A percentile compares a stretch with the other conserved stretches of the same genome.
Conservation (phyloP, 2,329 filamentous ascomycete genomes). For the Colletotrichum sp. region DNA sequence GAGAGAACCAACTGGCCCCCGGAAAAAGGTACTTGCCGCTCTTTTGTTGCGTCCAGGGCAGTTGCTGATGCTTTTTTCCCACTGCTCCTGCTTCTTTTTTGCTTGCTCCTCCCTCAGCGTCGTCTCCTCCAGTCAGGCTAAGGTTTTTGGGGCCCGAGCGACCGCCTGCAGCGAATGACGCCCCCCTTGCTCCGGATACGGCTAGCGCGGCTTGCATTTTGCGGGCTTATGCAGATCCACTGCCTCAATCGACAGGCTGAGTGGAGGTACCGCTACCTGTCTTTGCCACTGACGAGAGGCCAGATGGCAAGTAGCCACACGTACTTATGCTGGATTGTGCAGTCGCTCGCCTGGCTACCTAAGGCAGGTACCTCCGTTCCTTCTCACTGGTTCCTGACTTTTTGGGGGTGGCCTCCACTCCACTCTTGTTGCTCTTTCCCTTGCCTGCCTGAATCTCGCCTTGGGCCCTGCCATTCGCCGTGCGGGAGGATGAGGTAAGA, state of each 20-base stretch:
- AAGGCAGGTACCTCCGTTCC: not conserved
- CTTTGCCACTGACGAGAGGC: not conserved
- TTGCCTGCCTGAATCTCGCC: not conserved
- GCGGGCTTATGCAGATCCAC: conserved; percentile 15
- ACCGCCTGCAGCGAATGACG: conserved; percentile 22
- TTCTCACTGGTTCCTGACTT: not conserved
- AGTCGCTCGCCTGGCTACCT: not conserved
- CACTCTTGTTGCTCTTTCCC: not conserved
- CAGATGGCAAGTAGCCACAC: not conserved
- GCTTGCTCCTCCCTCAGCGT: not conserved
- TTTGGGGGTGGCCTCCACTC: not conserved
- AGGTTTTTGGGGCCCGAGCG: conserved; percentile 10
- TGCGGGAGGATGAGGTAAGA: conserved; percentile 13
- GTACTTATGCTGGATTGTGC: not conserved
- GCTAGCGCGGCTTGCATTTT: not conserved
- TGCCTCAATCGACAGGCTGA: conserved; percentile 8
- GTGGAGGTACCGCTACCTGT: not conserved
- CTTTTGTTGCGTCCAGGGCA: too few relatives aligned
- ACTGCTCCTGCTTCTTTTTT: not conserved
- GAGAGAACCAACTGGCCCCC: not conserved
- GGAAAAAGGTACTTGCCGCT: not conserved
- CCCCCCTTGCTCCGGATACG: not conserved
- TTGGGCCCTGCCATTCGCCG: not conserved
- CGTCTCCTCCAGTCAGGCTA: conserved; percentile 1
- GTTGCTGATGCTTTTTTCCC: not conserved